These are phyloP conservation scores for Cordyceps militaris DNA, from an alignment of 2,329 filamentous ascomycete species.

Conservation along the genomic window DNA sequence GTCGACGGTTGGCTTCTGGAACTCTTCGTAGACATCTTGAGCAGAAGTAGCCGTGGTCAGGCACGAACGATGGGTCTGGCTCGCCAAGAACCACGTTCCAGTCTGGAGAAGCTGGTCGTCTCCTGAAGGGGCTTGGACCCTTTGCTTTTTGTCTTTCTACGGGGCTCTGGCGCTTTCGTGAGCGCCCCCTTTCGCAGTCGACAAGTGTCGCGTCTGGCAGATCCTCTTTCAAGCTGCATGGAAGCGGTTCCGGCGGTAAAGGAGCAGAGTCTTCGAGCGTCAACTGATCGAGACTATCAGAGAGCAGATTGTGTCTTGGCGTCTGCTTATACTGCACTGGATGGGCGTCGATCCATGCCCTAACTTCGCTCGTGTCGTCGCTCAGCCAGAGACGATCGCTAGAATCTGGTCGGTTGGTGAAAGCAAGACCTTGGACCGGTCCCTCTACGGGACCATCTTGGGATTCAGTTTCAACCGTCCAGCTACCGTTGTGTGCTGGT, in stretches of 20 bases:
- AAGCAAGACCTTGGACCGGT: no score
- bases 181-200: not conserved
- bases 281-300: not conserved
- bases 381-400: not conserved
- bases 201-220: not conserved
- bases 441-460: no score
- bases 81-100: constrained; percentile 22
- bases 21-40: constrained; percentile 26
- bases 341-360: not conserved
- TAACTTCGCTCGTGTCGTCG: not conserved
- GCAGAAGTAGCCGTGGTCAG: constrained; percentile 25
- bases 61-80: constrained; percentile 19
- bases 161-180: not conserved
- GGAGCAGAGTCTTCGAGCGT: not conserved
- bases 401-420: not conserved
- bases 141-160: not conserved
- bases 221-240: not conserved
- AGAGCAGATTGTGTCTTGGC: no score
- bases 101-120: constrained; percentile 19
- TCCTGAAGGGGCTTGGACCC: not conserved
- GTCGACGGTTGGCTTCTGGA: constrained; percentile 20
- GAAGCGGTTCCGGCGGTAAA: not conserved
- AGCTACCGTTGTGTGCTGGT: not conserved
- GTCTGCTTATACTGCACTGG: no score
- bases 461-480: not conserved